A percentile compares a stretch with the other conserved stretches of the same genome.
Conservation (phyloP, 148 eudicot species). For the Talinum fruticosum region DNA sequence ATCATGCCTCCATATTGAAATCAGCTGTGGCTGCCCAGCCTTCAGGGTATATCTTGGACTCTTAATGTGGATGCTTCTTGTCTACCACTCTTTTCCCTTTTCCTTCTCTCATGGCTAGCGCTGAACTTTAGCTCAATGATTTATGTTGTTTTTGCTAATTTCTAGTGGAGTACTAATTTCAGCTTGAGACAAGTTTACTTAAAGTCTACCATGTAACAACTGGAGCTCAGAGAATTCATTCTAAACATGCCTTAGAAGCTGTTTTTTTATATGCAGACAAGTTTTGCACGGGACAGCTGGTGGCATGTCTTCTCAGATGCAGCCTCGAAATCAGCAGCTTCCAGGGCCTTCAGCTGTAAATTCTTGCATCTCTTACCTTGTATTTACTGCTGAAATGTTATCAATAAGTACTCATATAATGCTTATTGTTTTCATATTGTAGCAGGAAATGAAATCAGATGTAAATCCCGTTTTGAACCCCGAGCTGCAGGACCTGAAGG, state of each 20-base stretch:
- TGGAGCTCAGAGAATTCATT: too few species aligned
- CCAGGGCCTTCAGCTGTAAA: slow-evolving; percentile 51
- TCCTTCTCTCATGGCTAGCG: background rate
- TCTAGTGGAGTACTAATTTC: background rate
- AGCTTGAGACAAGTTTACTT: background rate
- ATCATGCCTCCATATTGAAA: slow-evolving; percentile 47
- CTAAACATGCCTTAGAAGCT: background rate
- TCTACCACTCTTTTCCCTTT: background rate
- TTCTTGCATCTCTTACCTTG: slow-evolving; percentile 9
- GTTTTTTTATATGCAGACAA: slow-evolving; percentile 54
- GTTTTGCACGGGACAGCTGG: slow-evolving; percentile 90
- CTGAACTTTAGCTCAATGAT: background rate
- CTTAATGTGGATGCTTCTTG: background rate
- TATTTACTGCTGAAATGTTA: background rate
- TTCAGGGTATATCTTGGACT: slow-evolving; percentile 61
- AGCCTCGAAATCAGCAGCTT: slow-evolving; percentile 80
- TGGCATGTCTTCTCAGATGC: slow-evolving; percentile 77
- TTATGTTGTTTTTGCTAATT: background rate
- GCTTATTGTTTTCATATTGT: slow-evolving; percentile 5
- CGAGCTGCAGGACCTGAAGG: slow-evolving; percentile 56
- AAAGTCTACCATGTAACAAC: too few species aligned
- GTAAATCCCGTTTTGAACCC: slow-evolving; percentile 50
- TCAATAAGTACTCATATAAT: background rate
- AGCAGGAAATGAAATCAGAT: slow-evolving; percentile 62
- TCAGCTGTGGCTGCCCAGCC: slow-evolving; percentile 57